Base-by-base conservation (phyloP, 1,284 basidiomycete species). In the Moesziomyces sp. region DNA sequence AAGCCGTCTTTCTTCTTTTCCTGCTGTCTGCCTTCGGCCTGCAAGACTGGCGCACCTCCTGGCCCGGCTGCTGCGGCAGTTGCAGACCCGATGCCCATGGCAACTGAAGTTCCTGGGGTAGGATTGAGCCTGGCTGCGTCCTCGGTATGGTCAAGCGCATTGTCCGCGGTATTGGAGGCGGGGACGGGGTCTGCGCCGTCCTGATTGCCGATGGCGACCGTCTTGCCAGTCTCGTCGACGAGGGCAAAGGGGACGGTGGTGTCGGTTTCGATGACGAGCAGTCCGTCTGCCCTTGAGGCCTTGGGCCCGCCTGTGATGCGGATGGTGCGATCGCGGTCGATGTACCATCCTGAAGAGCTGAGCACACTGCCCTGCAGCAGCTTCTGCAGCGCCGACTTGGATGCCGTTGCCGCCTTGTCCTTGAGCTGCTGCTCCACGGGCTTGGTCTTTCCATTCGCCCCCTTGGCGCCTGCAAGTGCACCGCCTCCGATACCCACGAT, bases 291-390 rank as follows among this genome's bases (percentile, higher is more conserved):
- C 44, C 65, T 52, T 9, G 75, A 52, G 0, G 78, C 78, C 2
- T 64, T 68, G 2, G 78, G 78, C 3, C 78, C 78, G 30, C 78
- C 78, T 3, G 52, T 63, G 46, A 80, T 78, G 33, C 71, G 58
- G 19, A 80, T 66, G 5, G 72, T 76, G 26, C 78, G 58, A 40
- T 80, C 76, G n/a, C 59, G 23, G n/a, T 71, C 63, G 38, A 80
- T 79, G 56, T 66, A 78, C 78, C 78, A 80, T 24, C 78, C 78
- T 11, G 71, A 53, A 16, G 78, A 80, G 57, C 78, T 79, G 24
- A 73, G 14, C 4, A 78, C 77, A 26, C 74, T 75, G 0, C 74
- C 76, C 35, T 78, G 77, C 35, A 80, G 30, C 5, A 80, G 63
- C 26, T 72, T 69, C 42, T 73, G 58, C 11, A 80, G 54, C 0